Conservation (phyloP, 345 rosid genomes). For the Melaleuca alternifolia region DNA sequence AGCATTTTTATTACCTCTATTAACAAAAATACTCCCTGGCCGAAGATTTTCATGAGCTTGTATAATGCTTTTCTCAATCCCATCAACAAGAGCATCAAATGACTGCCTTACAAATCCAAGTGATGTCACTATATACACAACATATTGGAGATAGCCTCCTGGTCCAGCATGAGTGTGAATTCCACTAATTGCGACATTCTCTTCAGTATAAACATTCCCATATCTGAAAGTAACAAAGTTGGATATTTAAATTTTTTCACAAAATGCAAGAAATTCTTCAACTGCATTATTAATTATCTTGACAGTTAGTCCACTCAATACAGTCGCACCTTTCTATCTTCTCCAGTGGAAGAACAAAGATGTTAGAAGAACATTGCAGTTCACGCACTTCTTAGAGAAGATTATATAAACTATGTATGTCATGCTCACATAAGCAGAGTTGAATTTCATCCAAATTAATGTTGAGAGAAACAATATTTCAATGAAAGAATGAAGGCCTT, state of each 20-base stretch:
- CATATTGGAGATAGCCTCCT: conserved; percentile 71
- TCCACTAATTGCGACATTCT: conserved; percentile 72
- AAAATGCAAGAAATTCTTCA: neutral
- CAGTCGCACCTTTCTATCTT: neutral
- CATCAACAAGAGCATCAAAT: conserved; percentile 56
- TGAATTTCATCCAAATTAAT: neutral
- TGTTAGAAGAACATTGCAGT: neutral
- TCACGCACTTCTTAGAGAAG: neutral
- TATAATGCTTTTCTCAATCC: conserved; percentile 55
- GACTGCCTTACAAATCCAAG: conserved; percentile 74
- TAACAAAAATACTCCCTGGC: conserved; percentile 43
- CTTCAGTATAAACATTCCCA: conserved; percentile 49
- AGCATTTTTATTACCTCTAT: conserved; percentile 14
- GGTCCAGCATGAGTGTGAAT: conserved; percentile 78
- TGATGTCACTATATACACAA: conserved; percentile 63
- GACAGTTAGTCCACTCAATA: neutral
- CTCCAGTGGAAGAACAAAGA: neutral
- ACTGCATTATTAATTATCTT: neutral
- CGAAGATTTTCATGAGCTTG: conserved; percentile 68
- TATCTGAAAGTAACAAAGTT: conserved; percentile 23
- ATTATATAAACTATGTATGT: neutral
- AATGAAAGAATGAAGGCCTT: neutral
- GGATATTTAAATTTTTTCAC: neutral
- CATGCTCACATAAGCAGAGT: neutral
- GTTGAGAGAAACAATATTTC: neutral